These are phyloP conservation scores for Nakaseomyces nivariensis DNA, from an alignment of 1,139 yeast species.

Conservation along the genomic window DNA sequence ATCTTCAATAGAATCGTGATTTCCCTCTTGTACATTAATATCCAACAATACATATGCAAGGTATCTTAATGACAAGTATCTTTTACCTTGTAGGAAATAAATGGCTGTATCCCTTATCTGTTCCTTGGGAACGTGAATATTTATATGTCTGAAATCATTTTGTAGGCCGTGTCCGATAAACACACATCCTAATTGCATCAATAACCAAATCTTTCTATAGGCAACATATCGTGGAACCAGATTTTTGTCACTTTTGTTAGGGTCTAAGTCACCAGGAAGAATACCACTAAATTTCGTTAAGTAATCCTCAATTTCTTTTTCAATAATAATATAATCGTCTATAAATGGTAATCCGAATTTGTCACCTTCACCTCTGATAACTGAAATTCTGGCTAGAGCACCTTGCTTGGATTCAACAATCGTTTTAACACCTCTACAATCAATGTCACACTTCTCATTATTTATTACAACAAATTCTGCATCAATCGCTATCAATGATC, in stretches of 20 bases:
- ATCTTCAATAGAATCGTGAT: conserved; percentile 96
- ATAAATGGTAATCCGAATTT: conserved; percentile 71
- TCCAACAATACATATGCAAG: conserved; percentile 71
- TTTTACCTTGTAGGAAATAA: conserved; percentile 57
- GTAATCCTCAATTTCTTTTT: conserved; percentile 67
- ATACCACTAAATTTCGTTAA: conserved; percentile 89
- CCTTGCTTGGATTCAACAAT: conserved; percentile 66
- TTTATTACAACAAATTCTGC: conserved; percentile 88
- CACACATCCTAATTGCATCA: conserved; percentile 78
- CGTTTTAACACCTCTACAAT: conserved; percentile 56
- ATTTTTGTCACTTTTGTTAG: conserved; percentile 51
- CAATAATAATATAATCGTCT: conserved; percentile 83
- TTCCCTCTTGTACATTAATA: conserved; percentile 77
- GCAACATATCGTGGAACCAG: conserved; percentile 78
- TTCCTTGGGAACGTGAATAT: conserved; percentile 70
- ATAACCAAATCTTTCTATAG: conserved; percentile 79
- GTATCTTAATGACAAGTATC: conserved; percentile 81
- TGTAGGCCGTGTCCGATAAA: conserved; percentile 92
- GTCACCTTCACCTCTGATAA: conserved; percentile 63
- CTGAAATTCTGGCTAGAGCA: conserved; percentile 85
- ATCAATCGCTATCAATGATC: conserved; percentile 82
- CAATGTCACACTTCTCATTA: conserved; percentile 73
- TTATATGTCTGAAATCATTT: conserved; percentile 88
- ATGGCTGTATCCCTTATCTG: conserved; percentile 90
- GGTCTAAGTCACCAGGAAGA: conserved; percentile 82